Percentiles rank a stretch among this genome's conserved stretches.
Conservation (phyloP, 371 early-diverging fungal genomes). For the Mortierella sp. region DNA sequence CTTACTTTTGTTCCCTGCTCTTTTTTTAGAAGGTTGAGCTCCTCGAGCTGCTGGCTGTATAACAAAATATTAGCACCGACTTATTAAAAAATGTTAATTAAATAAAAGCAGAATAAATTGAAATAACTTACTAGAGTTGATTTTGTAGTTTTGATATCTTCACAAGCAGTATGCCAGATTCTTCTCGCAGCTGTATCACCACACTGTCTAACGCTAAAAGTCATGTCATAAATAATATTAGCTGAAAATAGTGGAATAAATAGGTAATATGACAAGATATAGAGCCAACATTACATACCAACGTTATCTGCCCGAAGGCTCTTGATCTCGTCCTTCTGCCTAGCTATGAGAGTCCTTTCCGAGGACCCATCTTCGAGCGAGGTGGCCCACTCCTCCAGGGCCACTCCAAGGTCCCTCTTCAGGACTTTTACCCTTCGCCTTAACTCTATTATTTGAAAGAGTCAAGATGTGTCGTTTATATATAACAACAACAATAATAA, state of each 20-base stretch:
- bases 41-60: neutral
- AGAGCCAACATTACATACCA: neutral
- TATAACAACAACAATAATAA: no score
- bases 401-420: neutral
- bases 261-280: neutral
- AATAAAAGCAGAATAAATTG: constrained; percentile 4
- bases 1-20: neutral
- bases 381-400: constrained; percentile 3
- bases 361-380: constrained; percentile 1
- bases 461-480: no score
- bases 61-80: neutral
- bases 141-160: neutral
- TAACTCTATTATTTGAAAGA: neutral
- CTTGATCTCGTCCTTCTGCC: neutral
- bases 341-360: neutral
- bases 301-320: neutral
- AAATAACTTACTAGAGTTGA: neutral
- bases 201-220: neutral
- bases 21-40: no score
- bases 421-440: neutral
- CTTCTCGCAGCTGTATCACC: neutral
- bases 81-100: neutral
- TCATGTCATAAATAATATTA: neutral
- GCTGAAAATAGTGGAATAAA: neutral
- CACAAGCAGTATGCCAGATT: neutral